phyloP scores from a whole-genome alignment of 495 filamentous ascomycete species.

The Penicillium nucicola region DNA sequence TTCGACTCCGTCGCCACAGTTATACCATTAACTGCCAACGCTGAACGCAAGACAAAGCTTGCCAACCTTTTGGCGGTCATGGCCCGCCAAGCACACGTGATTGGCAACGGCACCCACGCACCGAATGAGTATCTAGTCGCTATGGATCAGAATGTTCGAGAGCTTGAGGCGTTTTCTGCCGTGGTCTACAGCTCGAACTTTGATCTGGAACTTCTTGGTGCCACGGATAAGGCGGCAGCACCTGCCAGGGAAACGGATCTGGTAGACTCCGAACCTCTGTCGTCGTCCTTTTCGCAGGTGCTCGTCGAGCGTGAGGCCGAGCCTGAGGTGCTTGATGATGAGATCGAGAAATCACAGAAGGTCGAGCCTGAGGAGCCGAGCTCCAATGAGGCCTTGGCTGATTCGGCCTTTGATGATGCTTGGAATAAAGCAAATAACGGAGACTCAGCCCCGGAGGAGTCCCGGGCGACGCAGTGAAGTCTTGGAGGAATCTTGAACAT shows the following conservation, averaged over 20 bases:
- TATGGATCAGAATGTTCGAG: slow-evolving; percentile 72
- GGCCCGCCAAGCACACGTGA: slow-evolving; percentile 81
- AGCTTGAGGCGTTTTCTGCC: slow-evolving; percentile 91
- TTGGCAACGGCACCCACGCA: slow-evolving; percentile 68
- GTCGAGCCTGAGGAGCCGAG: background rate
- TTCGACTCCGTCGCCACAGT: slow-evolving; percentile 42
- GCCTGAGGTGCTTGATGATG: background rate
- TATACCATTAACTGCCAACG: slow-evolving; percentile 24
- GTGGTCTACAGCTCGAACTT: slow-evolving; percentile 93
- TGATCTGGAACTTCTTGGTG: slow-evolving; percentile 58
- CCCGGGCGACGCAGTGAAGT: slow-evolving; percentile 1
- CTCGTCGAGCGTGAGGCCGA: slow-evolving; percentile 18
- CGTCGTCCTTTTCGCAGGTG: slow-evolving; percentile 22
- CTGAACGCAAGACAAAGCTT: slow-evolving; percentile 65
- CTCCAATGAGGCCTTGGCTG: slow-evolving; percentile 6
- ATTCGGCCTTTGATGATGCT: slow-evolving; percentile 39
- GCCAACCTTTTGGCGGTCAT: slow-evolving; percentile 86
- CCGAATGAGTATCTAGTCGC: slow-evolving; percentile 82
- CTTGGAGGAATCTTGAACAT: background rate
- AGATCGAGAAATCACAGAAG: background rate
- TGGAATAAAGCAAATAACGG: slow-evolving; percentile 43
- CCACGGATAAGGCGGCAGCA: slow-evolving; percentile 13
- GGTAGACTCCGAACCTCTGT: slow-evolving; percentile 13
- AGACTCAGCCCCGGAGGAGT: slow-evolving; percentile 3
- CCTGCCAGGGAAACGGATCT: slow-evolving; percentile 7